Evolutionary conservation across 805 yeast species (phyloP).

Genomic region (Lachancea kluyveri): DNA sequence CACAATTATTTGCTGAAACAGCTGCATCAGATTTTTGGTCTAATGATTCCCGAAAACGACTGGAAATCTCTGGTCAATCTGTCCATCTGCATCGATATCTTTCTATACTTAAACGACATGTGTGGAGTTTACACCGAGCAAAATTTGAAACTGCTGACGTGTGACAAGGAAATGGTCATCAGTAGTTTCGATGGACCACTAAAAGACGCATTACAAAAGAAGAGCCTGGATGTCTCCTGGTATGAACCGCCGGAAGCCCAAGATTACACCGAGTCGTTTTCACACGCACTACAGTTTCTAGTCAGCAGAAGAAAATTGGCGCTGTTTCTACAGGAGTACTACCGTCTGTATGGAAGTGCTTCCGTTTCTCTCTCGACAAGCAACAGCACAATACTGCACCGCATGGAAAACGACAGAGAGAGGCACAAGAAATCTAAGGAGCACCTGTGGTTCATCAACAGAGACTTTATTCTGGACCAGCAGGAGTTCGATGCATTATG

Average conservation of each 20-base stretch:
- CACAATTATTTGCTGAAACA: constrained; percentile 22
- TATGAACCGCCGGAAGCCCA: background rate
- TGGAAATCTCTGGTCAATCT: constrained; percentile 19
- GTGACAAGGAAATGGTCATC: constrained; percentile 1
- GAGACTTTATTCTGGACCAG: constrained; percentile 33
- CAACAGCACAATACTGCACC: constrained; percentile 43
- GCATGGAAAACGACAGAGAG: constrained; percentile 94
- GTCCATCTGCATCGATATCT: constrained; percentile 14
- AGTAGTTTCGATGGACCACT: background rate
- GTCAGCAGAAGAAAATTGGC: constrained; percentile 15
- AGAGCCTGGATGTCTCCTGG: constrained; percentile 6
- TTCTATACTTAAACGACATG: constrained; percentile 9
- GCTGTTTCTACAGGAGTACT: constrained; percentile 6
- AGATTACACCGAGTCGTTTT: constrained; percentile 9
- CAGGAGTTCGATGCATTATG: constrained; percentile 45
- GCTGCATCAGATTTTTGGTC: constrained; percentile 16
- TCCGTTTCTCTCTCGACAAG: constrained; percentile 1
- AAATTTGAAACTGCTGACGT: background rate
- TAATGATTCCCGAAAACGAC: constrained; percentile 17
- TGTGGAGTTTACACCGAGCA: constrained; percentile 5
- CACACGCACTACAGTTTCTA: constrained; percentile 9
- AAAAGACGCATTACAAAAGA: background rate
- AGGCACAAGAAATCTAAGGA: constrained; percentile 83
- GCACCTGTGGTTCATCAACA: constrained; percentile 61
- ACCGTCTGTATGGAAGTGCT: constrained; percentile 3